These are phyloP conservation scores for Citrus australasica DNA, from an alignment of 345 rosid species.

Conservation along the genomic window DNA sequence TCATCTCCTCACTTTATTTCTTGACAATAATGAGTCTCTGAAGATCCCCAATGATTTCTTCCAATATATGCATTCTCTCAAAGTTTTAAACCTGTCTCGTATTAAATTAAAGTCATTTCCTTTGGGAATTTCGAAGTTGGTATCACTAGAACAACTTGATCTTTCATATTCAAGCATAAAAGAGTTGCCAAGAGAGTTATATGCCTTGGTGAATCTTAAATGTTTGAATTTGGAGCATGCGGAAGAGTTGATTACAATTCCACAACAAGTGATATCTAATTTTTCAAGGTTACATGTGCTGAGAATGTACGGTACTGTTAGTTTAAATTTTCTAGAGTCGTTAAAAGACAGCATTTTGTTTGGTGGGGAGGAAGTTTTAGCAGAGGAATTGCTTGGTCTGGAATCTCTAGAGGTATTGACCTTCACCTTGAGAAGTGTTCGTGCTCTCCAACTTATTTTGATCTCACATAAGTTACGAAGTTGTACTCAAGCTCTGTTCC, in stretches of 20 bases:
- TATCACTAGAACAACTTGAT: slow-evolving; percentile 23
- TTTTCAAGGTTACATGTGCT: slow-evolving; percentile 1
- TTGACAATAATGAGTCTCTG: background rate
- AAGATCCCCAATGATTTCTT: slow-evolving; percentile 15
- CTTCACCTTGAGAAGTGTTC: background rate
- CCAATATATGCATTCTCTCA: slow-evolving; percentile 18
- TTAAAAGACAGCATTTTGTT: background rate
- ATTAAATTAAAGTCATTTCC: slow-evolving; percentile 23
- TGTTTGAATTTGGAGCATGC: slow-evolving; percentile 18
- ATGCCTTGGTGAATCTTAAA: slow-evolving; percentile 14
- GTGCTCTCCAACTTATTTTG: background rate
- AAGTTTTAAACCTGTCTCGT: slow-evolving; percentile 27
- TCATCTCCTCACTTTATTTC: slow-evolving; percentile 4
- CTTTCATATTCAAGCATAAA: slow-evolving; percentile 16
- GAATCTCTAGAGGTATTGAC: background rate
- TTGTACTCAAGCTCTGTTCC: background rate
- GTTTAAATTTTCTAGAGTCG: background rate
- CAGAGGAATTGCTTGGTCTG: slow-evolving; percentile 2
- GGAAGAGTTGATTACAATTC: background rate
- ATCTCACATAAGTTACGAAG: background rate
- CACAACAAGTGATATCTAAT: background rate
- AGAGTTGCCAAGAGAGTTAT: slow-evolving; percentile 18
- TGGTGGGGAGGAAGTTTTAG: background rate
- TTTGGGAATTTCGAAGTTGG: slow-evolving; percentile 11
- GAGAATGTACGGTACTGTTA: background rate